Base-by-base conservation (phyloP, 768 basidiomycete genomes). In the Tephrocybe sp. region DNA sequence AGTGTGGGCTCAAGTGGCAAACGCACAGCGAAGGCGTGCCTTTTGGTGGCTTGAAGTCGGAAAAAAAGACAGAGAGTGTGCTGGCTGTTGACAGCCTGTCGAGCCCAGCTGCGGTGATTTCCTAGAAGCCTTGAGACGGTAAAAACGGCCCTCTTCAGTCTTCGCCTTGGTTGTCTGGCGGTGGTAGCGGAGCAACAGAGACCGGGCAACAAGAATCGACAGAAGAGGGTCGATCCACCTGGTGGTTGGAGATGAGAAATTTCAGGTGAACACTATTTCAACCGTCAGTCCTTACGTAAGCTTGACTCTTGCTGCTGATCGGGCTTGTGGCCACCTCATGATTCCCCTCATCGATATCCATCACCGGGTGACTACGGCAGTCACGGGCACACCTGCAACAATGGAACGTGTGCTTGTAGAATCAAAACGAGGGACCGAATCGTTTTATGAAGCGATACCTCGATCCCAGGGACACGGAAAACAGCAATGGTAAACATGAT, bases 21-120 rank as follows among this genome's bases (percentile, higher is more conserved):
- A 92, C 89, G 89, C 89, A 78, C 89, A 90, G 77, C 86, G 78
- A 91, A 92, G 89, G 89, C 89, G 89, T 81, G 88, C 88, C 88
- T 90, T 90, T 91, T 90, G 65, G 61, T 58, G 62, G 68, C 68
- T 66, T 64, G 57, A 59, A 64, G 44, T 2, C 59, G 63, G 61
- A 58, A 53, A 61, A 60, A 55, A 51, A 54, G 67, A 58, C 58
- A 63, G 63, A 63, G 62, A 65, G 61, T 63, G 66, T 64, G 62
- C 59, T 60, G 66, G 59, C 60, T 60, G 53, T 54, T 60, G 63
- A 59, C 55, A 58, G 58, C 62, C 62, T 59, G 54, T 56, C 45
- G 53, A 66, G 68, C 59, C 67, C 63, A 65, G 68, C 67, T 67
- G 64, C 64, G 57, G 46, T 50, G 54, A 50, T 60, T 58, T 53